Base-by-base conservation (phyloP, 768 basidiomycete genomes). In the Lyophyllum shimeji region DNA sequence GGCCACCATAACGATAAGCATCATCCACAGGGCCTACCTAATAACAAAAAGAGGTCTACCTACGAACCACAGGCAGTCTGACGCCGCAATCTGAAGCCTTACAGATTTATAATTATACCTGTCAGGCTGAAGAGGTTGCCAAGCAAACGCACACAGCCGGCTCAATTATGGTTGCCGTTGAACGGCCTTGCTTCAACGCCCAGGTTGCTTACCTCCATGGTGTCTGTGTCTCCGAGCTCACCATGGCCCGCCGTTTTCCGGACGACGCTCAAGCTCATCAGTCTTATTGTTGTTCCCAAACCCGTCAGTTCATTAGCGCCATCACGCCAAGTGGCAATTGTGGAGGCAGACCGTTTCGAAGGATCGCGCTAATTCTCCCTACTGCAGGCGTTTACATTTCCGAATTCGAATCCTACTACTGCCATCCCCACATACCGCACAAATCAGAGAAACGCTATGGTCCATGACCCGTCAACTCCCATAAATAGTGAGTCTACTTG, bases 321-420 rank as follows among this genome's bases (percentile, higher is more conserved):
- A n/a, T 49, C 33, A 40, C 2, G 20, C 29, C 29, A 29, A 29
- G 29, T 9, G 24, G 37, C 20, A 39, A 13, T 15, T 9, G 29
- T 20, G 34, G 4, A 34, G 2, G 12, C 46, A 7, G 18, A 40
- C 2, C 12, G 7, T 20, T 29, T 18, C 18, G 25, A 20, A 34
- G 17, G 33, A 18, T 37, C 5, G 12, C 21, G 27, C 23, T 46
- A 15, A 12, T 11, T 44, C 12, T 31, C 2, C 8, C 20, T 49
- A 9, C 25, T 7, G 13, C n/a, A 57, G 59, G 49, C 25, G 6
- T 54, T 60, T n/a, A 51, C 34, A n/a, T 60, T 60, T 27, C 60
- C 60, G 13, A 21, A 18, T 12, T 57, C 56, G 13, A 45, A 53
- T 39, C 52, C 56, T 1, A 27, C 31, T 12, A 45, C 21, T 39